Evolutionary conservation across 805 yeast species (phyloP).

Genomic region (Cyberlindnera mycetangii): DNA sequence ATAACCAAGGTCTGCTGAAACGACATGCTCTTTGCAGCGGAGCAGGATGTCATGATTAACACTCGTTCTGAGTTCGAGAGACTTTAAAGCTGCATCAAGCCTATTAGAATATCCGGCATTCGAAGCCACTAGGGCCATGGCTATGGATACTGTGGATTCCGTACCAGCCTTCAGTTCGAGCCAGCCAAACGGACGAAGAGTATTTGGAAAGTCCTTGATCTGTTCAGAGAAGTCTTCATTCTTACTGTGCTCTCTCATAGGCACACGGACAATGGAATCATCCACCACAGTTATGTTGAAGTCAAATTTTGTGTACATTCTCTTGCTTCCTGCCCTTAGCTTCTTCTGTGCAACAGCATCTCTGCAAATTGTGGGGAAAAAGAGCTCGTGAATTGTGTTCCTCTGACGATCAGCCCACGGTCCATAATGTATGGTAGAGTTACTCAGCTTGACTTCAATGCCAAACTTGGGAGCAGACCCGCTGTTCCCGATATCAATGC

Average conservation of each 20-base stretch:
- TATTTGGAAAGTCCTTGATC: slow-evolving; percentile 32
- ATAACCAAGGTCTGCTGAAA: slow-evolving; percentile 57
- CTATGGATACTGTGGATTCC: slow-evolving; percentile 47
- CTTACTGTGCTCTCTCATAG: slow-evolving; percentile 82
- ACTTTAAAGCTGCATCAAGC: slow-evolving; percentile 42
- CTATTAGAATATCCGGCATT: slow-evolving; percentile 53
- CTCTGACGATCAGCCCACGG: slow-evolving; percentile 96
- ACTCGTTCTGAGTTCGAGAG: slow-evolving; percentile 71
- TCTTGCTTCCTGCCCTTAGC: slow-evolving; percentile 44
- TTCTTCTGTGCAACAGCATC: slow-evolving; percentile 46
- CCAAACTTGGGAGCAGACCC: slow-evolving; percentile 62
- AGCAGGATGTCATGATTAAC: slow-evolving; percentile 85
- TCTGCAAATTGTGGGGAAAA: slow-evolving; percentile 65
- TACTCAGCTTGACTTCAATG: slow-evolving; percentile 52
- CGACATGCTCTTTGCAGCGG: slow-evolving; percentile 52
- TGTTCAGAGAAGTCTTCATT: slow-evolving; percentile 44
- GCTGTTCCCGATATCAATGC: slow-evolving; percentile 56
- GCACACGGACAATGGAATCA: slow-evolving; percentile 68
- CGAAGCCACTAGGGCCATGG: slow-evolving; percentile 51
- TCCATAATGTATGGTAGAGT: slow-evolving; percentile 77
- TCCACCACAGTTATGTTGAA: slow-evolving; percentile 57
- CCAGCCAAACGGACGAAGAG: slow-evolving; percentile 85
- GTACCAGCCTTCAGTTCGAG: slow-evolving; percentile 62
- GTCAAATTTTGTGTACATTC: slow-evolving; percentile 58
- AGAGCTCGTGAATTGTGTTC: slow-evolving; percentile 53